A percentile compares a stretch with the other conserved stretches of the same genome.
Conservation (phyloP, 345 rosid genomes). For the Aurinia saxatilis region DNA sequence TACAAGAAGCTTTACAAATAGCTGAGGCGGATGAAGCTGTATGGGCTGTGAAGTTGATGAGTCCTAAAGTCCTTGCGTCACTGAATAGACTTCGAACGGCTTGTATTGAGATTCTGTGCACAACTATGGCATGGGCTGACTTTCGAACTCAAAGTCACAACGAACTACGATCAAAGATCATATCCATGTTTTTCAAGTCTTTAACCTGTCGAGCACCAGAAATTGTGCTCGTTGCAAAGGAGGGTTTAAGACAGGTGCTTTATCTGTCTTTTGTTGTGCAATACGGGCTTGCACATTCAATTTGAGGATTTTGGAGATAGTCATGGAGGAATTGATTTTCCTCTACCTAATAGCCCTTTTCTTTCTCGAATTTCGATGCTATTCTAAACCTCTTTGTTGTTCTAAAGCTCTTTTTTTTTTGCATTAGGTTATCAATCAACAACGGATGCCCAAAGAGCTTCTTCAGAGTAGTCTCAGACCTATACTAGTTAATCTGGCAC, state of each 20-base stretch:
- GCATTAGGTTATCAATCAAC: slow-evolving; percentile 84
- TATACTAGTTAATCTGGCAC: slow-evolving; percentile 87
- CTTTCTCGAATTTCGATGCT: background rate
- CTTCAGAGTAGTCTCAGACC: slow-evolving; percentile 98
- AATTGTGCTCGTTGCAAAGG: slow-evolving; percentile 97
- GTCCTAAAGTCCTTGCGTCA: slow-evolving; percentile 72
- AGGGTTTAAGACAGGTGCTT: slow-evolving; percentile 85
- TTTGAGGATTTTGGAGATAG: background rate
- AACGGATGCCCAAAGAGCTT: slow-evolving; percentile 98
- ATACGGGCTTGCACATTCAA: background rate
- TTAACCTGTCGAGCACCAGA: slow-evolving; percentile 88
- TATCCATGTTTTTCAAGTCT: slow-evolving; percentile 97
- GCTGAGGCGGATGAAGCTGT: slow-evolving; percentile 96
- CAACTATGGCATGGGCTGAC: slow-evolving; percentile 98
- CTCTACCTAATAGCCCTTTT: slow-evolving; percentile 7
- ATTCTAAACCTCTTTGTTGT: background rate
- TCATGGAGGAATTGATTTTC: background rate
- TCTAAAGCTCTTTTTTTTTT: slow-evolving; percentile 11
- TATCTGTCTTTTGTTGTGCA: slow-evolving; percentile 14
- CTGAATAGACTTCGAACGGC: slow-evolving; percentile 83
- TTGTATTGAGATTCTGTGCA: slow-evolving; percentile 93
- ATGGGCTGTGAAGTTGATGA: slow-evolving; percentile 88
- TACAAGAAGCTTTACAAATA: slow-evolving; percentile 97
- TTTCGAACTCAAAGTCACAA: slow-evolving; percentile 76
- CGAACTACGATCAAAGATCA: slow-evolving; percentile 87